Base-by-base conservation (phyloP, 352 stramenopile species). In the Thalassiosira mediterranea region DNA sequence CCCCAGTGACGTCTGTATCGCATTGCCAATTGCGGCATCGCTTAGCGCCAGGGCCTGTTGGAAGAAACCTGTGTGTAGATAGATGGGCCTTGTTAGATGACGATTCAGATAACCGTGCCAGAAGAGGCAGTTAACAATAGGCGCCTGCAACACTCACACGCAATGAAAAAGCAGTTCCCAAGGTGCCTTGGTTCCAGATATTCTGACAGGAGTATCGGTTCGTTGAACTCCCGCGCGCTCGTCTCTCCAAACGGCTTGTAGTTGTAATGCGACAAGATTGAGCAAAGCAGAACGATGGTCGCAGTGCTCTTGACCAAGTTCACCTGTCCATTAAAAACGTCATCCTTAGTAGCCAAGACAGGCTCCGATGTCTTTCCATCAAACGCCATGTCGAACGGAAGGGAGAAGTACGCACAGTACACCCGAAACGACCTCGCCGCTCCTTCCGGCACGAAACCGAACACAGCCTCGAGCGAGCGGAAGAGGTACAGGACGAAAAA, bases 41-140 rank as follows among this genome's bases (percentile, higher is more conserved):
- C 75, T 81, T 8, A 74, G 62, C 3, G 69, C 65, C 28, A 91
- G 42, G 38, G 70, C 81, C 21, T 81, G 58, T 63, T 88, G 77
- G 63, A 88, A 84, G 1, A 88, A 63, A 5, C 84, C 21, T 73
- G 28, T 19, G 4, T n/a, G n/a, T n/a, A n/a, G n/a, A n/a, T n/a
- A n/a, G n/a, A n/a, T n/a, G n/a, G n/a, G n/a, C n/a, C n/a, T n/a
- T n/a, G n/a, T n/a, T n/a, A n/a, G 34, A 63, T 40, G 1, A 42
- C 46, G 25, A 73, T 44, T n/a, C 26, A 44, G 11, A 28, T 37
- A 1, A 26, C 46, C 46, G 5, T 10, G 17, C 17, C 5, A 26
- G 21, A 64, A 4, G 5, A 28, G 29, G 15, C 19, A 28, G 28
- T 37, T 26, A 5, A n/a, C n/a, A 52, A 4, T 26, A 57, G 37